These are phyloP conservation scores for Pyronema omphalodes DNA, from an alignment of 495 filamentous ascomycete species.

Conservation along the genomic window DNA sequence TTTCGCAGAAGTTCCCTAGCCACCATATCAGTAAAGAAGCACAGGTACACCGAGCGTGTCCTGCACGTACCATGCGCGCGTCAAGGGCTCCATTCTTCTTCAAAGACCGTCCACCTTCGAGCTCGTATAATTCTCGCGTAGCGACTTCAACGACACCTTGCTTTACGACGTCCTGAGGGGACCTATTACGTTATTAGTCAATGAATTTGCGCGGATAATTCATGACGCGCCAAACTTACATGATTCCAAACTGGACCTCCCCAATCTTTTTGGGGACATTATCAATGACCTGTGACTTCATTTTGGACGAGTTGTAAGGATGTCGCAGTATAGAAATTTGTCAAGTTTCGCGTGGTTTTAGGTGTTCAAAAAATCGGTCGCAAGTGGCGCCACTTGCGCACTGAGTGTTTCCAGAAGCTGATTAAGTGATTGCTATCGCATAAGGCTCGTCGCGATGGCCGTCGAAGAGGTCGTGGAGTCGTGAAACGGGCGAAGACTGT, in stretches of 20 bases:
- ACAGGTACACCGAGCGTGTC: conserved; percentile 13
- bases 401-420: too few relatives aligned
- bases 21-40: not conserved
- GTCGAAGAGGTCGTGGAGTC: too few relatives aligned
- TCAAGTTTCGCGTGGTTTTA: too few relatives aligned
- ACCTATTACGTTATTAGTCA: conserved; percentile 32
- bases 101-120: conserved; percentile 49
- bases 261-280: conserved; percentile 76
- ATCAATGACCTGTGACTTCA: conserved; percentile 79
- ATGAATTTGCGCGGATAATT: conserved; percentile 5
- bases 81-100: conserved; percentile 74
- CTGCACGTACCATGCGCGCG: conserved; percentile 40
- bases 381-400: too few relatives aligned
- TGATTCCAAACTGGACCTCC: conserved; percentile 80
- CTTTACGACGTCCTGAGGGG: conserved; percentile 79
- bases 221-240: conserved; percentile 34
- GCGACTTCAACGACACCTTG: conserved; percentile 86
- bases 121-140: conserved; percentile 75
- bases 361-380: too few relatives aligned
- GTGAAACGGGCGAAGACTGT: too few relatives aligned
- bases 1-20: conserved; percentile 69
- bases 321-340: too few relatives aligned
- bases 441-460: too few relatives aligned
- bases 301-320: not conserved
- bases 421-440: too few relatives aligned